Conservation (phyloP, 2,329 filamentous ascomycete species). For the Colletotrichum spinosum region DNA sequence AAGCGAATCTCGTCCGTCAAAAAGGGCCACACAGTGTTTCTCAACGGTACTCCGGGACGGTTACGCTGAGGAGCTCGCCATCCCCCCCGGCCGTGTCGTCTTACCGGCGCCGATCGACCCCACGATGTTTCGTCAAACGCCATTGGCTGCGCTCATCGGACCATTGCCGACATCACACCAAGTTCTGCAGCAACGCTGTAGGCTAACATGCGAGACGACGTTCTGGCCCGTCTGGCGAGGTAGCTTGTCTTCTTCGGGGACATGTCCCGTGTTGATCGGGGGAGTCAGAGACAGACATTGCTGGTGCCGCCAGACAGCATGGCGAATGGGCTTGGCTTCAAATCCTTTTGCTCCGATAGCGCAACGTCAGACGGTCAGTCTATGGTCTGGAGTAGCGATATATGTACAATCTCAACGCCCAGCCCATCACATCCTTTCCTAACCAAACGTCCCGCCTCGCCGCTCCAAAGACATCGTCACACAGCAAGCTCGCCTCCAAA, state of each 20-base stretch:
- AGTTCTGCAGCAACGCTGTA: background rate
- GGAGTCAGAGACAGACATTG: background rate
- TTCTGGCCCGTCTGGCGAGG: background rate
- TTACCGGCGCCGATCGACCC: conserved; percentile 19
- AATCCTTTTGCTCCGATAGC: background rate
- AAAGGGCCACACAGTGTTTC: too few species aligned
- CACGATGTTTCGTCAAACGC: conserved; percentile 5
- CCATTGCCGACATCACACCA: conserved; percentile 8
- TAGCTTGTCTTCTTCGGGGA: conserved; percentile 14
- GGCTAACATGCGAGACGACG: background rate
- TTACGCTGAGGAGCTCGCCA: conserved; percentile 18
- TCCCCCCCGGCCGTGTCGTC: conserved; percentile 29
- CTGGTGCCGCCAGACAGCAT: background rate
- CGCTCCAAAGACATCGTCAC: too few species aligned
- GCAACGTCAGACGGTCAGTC: background rate
- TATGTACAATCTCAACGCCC: background rate
- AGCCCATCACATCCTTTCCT: too few species aligned
- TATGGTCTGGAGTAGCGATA: background rate
- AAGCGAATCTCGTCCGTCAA: too few species aligned
- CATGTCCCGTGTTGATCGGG: conserved; percentile 1
- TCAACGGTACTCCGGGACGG: too few species aligned
- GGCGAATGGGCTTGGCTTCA: background rate
- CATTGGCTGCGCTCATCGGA: conserved; percentile 13
- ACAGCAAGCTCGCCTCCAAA: background rate
- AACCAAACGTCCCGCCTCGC: background rate